A percentile compares a stretch with the other conserved stretches of the same genome.
phyloP scores from a whole-genome alignment of 2,329 filamentous ascomycete genomes.

The Fusarium napiforme region DNA sequence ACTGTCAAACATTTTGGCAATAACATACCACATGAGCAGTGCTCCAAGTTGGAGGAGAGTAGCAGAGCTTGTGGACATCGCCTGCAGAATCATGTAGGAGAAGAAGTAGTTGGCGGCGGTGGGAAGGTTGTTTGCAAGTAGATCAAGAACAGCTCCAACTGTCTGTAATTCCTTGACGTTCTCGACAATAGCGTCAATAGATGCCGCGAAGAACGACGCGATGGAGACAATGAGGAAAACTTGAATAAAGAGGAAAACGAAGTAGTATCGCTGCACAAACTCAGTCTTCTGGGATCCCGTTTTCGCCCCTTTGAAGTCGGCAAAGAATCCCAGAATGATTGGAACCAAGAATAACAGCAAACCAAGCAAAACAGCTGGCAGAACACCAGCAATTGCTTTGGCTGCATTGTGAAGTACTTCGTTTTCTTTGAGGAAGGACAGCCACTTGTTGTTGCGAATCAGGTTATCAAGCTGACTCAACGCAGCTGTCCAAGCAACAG shows the following conservation, averaged over 20 bases:
- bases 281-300: constrained; percentile 83
- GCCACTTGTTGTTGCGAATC: constrained; percentile 72
- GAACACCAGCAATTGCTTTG: constrained; percentile 80
- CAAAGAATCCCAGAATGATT: constrained; percentile 78
- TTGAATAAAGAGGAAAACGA: constrained; percentile 93
- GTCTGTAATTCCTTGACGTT: constrained; percentile 58
- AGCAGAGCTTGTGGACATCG: constrained; percentile 88
- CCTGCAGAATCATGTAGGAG: constrained; percentile 96
- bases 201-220: constrained; percentile 75
- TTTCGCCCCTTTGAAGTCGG: constrained; percentile 79
- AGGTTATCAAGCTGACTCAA: constrained; percentile 81
- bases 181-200: constrained; percentile 66
- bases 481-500: constrained; percentile 87
- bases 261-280: constrained; percentile 92
- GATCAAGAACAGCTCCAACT: constrained; percentile 58
- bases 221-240: constrained; percentile 94
- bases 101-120: constrained; percentile 84
- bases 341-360: constrained; percentile 85
- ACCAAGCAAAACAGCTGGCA: constrained; percentile 81
- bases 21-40: constrained; percentile 82
- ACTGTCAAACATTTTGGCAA: constrained; percentile 83
- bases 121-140: no score
- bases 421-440: constrained; percentile 74
- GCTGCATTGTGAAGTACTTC: constrained; percentile 68
- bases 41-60: constrained; percentile 86